Percentiles rank a stretch among this genome's conserved stretches.
Conservation (phyloP, 768 basidiomycete species). For the Austroboletus festivus region DNA sequence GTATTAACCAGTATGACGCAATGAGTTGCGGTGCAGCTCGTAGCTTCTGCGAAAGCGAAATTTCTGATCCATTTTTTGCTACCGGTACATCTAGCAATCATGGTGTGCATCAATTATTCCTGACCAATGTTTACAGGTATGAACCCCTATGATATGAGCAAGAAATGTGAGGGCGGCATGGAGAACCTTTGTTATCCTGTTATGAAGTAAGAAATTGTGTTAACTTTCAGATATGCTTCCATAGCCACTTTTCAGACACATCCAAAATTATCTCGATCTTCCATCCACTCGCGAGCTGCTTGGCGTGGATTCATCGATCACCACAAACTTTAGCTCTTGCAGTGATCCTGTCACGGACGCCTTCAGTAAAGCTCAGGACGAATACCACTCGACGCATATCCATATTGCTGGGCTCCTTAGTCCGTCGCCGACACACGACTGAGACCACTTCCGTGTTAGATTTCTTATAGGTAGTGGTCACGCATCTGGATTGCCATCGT, state of each 20-base stretch:
- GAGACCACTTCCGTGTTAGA: too few relatives aligned
- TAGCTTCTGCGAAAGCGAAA: slow-evolving; percentile 58
- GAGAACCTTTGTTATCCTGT: slow-evolving; percentile 61
- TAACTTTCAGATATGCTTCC: not conserved
- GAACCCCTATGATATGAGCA: slow-evolving; percentile 71
- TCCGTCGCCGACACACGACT: slow-evolving; percentile 73
- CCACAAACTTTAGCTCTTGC: slow-evolving; percentile 42
- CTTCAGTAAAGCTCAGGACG: slow-evolving; percentile 48
- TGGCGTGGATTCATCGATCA: slow-evolving; percentile 55
- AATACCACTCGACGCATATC: slow-evolving; percentile 24
- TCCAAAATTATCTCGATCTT: slow-evolving; percentile 59
- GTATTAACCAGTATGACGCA: slow-evolving; percentile 64
- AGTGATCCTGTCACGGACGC: slow-evolving; percentile 42
- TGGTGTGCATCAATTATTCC: not conserved
- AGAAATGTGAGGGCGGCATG: slow-evolving; percentile 49
- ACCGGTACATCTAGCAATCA: slow-evolving; percentile 30
- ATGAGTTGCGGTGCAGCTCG: slow-evolving; percentile 68
- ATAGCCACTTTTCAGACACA: slow-evolving; percentile 39
- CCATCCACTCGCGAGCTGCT: slow-evolving; percentile 51
- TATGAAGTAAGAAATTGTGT: slow-evolving; percentile 33
- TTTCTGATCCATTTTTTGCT: slow-evolving; percentile 24
- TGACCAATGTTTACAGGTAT: slow-evolving; percentile 29
- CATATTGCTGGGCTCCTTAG: slow-evolving; percentile 57
- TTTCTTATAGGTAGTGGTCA: too few relatives aligned
- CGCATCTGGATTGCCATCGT: too few relatives aligned